Base-by-base conservation (phyloP, 805 yeast species). In the Yamadazyma phyllophila region DNA sequence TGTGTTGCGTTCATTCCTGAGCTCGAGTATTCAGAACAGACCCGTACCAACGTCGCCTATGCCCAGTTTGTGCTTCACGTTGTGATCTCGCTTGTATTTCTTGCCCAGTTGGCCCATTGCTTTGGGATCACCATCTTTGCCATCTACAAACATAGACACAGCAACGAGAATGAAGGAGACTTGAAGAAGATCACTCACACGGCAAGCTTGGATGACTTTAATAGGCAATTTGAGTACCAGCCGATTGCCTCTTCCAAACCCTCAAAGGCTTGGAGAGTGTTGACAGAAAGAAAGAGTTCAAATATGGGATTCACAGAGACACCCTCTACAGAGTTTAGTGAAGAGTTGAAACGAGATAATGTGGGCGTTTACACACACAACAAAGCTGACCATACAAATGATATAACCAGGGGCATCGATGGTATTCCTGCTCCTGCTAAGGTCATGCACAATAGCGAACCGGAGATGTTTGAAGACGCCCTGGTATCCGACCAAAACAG, bases 21-120 rank as follows among this genome's bases (percentile, higher is more conserved):
- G 14, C 50, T 79, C 34, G 50, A 61, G 12, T 48, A 66, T 2
- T 55, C 66, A n/a, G 81, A 74, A 46, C 52, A 58, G 2, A 46
- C 54, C 0, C 56, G 79, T 39, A 67, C 78, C 1, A 60, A 68
- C 44, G 63, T 78, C 37, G 76, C 76, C 0, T 74, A 68, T 54
- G 63, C 65, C 1, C 78, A 77, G 44, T 55, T 75, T 17, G 27
- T 65, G 7, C 57, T 77, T 7, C 81, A 78, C 55, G 48, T 55
- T 5, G 36, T 64, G 5, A 62, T 65, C 8, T 71, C 67, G 1
- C 29, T 61, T 4, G 51, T 58, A 5, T 70, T 68, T 45, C 38
- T 63, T 2, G 39, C 61, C 10, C 61, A 68, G 39, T 58, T 64
- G 49, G 27, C 63, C 2, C 62, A 62, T 44, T 59, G 71, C 44